Evolutionary conservation across 257 asterid genomes (phyloP), one percentile per base, ranked within the genome.

Genomic region (Ilex aquifolium): DNA sequence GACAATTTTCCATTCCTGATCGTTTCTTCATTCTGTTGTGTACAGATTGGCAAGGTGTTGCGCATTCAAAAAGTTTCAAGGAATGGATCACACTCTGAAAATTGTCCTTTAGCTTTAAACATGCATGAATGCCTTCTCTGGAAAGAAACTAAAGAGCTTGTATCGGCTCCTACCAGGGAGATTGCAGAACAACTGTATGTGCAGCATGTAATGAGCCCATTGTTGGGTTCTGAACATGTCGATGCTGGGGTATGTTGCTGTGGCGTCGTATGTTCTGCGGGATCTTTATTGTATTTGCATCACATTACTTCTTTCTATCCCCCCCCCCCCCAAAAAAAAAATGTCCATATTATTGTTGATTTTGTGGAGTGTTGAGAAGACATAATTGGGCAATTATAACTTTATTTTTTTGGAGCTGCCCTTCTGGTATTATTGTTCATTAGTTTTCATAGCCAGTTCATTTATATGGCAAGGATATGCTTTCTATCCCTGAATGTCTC

Each of bases 221-320:
- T 87, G 73, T 76, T 90, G 77, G 99, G 99, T 60, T 63, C 95
- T 60, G 74, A 81, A 60, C 95, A 90, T 69, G 90, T 90, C 74
- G 97, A 93, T 75, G 78, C 97, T 5, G 99, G 99, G 95, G 97
- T 86, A 72, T 80, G 79, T 65, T 55, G 31, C 59, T 61, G 0
- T 54, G 7, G 32, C 27, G 15, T 31, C 29, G 30, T 57, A 11
- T 62, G 30, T 60, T 62, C 62, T 72, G 64, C 67, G 40, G 59
- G 14, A 62, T 44, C 14, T 17, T 53, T 27, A 44, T 69, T 7
- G 8, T 21, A 36, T 36, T 36, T 36, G 42, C 42, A 36, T 36
- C 42, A 36, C 5, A 36, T 8, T 36, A 36, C 8, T 36, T 36
- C 8, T 8, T 4, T 36, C 42, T 36, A 4, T 8, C 42, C 42